Base-by-base conservation (phyloP, 495 filamentous ascomycete genomes). In the Penicillium taxi region DNA sequence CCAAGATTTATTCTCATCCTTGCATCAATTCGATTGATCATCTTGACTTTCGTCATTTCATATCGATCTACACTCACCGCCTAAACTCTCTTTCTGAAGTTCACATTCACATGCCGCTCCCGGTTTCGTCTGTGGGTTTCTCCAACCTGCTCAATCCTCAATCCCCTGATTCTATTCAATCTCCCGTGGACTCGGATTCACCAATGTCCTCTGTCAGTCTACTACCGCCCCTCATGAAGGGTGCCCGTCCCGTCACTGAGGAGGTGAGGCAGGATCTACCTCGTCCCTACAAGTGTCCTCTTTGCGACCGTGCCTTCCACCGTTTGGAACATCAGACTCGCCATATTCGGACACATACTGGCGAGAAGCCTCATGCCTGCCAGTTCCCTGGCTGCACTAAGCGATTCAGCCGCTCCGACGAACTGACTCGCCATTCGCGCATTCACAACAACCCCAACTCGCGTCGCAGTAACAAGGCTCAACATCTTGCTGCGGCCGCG, bases 381-480 rank as follows among this genome's bases (percentile, higher is more conserved):
- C 77, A 82, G 50, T 95, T 85, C 52, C 86, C 85, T 3, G 90
- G 88, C 35, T 98, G 91, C 76, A 91, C 86, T 33, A 98, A 98
- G 66, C 84, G 88, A 40, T 98, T 98, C 75, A 93, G 85, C 49
- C 79, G 91, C 16, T 96, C 93, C 13, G 91, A 98, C 52, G 91
- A 98, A 65, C 73, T 98, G 38, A 98, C 91, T 26, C 78, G 91
- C 30, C 91, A 98, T 66, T 96, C 91, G 58, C 75, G 91, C 57
- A 98, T 98, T 70, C 91, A 98, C 75, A 95, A 81, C 73, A 98
- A 98, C 66, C 91, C 93, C 30, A 96, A 96, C 72, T 94, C 87
- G 43, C 74, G 91, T 58, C 71, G 91, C 52, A 89, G 85, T 32
- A 94, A 95, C 71, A 95, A 94, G 69, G 77, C 84, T 8, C 80